Evolutionary conservation across 306 rosid species (phyloP).

Genomic region (Hylodesmum podocarpum): DNA sequence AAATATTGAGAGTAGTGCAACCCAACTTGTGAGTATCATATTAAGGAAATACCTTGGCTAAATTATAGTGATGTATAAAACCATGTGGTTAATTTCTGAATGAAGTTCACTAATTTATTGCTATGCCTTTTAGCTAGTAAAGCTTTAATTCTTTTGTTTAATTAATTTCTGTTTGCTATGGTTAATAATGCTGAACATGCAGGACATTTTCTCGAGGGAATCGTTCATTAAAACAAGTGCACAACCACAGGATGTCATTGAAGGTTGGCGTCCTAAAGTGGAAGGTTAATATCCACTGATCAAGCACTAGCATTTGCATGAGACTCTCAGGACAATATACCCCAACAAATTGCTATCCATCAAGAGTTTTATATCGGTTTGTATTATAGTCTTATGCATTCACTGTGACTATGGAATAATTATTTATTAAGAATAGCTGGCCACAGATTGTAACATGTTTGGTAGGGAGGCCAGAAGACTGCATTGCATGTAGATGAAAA

Average conservation of each 20-base stretch:
- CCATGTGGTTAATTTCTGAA: background rate
- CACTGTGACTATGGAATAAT: background rate
- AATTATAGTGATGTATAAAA: background rate
- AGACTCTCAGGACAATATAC: background rate
- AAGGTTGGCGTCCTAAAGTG: constrained; percentile 97
- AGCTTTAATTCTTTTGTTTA: background rate
- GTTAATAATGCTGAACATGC: constrained; percentile 37
- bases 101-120: background rate
- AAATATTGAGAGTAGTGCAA: background rate
- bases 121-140: background rate
- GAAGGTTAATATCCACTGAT: constrained; percentile 45
- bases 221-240: constrained; percentile 81
- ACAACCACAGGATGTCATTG: constrained; percentile 73
- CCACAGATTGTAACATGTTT: constrained; percentile 20
- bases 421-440: constrained; percentile 19
- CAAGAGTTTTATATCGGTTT: constrained; percentile 16
- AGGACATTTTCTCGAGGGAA: constrained; percentile 75
- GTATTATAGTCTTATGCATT: constrained; percentile 6
- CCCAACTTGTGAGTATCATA: background rate
- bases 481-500: constrained; percentile 5
- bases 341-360: background rate
- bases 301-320: background rate
- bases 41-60: background rate
- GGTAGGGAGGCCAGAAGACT: background rate
- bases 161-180: background rate